Conservation (phyloP, 2,329 filamentous ascomycete genomes). For the Alternaria brassicae region DNA sequence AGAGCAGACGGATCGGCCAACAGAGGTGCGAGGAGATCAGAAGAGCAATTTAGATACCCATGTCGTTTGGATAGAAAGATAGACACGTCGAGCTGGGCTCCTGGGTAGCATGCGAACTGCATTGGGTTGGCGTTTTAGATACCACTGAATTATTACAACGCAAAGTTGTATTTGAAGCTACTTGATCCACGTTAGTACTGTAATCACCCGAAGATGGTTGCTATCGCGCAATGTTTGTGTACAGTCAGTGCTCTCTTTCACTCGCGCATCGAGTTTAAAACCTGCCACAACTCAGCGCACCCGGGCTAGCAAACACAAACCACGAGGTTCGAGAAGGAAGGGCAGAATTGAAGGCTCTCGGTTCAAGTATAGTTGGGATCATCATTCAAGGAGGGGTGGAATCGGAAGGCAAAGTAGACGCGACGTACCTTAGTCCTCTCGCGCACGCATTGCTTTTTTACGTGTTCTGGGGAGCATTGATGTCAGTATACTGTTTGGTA, state of each 20-base stretch:
- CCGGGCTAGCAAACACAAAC: slow-evolving; percentile 21
- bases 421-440: slow-evolving; percentile 1
- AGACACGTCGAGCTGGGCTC: neutral
- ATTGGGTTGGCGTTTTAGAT: neutral
- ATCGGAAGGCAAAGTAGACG: neutral
- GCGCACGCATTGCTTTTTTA: neutral
- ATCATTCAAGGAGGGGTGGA: slow-evolving; percentile 5
- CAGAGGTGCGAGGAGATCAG: neutral
- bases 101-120: neutral
- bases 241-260: slow-evolving; percentile 24
- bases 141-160: neutral
- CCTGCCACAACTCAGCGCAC: slow-evolving; percentile 2
- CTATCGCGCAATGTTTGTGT: neutral
- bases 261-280: slow-evolving; percentile 20
- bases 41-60: neutral
- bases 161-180: neutral
- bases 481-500: neutral
- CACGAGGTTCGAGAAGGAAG: slow-evolving; percentile 5
- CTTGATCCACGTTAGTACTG: neutral
- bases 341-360: slow-evolving; percentile 8
- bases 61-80: neutral
- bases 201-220: neutral
- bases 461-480: neutral
- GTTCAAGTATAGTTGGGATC: slow-evolving; percentile 27
- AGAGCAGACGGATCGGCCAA: neutral